phyloP scores from a whole-genome alignment of 345 rosid species.

The Salix brachista region DNA sequence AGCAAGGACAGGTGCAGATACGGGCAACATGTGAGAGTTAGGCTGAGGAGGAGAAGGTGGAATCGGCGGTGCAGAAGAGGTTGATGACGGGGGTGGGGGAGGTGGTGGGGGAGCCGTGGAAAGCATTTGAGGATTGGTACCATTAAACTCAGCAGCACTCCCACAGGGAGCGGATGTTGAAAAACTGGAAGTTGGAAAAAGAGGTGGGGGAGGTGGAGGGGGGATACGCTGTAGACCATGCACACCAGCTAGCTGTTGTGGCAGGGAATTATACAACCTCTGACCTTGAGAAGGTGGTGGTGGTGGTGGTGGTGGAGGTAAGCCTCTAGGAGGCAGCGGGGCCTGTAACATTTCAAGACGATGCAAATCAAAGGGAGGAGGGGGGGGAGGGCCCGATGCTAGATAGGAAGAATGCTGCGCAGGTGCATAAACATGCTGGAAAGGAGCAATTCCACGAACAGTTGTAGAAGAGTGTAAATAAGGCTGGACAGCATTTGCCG shows the following conservation, averaged over 20 bases:
- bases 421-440: constrained; percentile 25
- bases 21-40: not conserved
- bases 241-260: constrained; percentile 21
- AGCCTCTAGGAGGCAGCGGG: constrained; percentile 26
- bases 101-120: not conserved
- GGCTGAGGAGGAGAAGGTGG: not conserved
- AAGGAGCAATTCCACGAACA: constrained; percentile 19
- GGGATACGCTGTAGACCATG: constrained; percentile 29
- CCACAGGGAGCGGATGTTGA: constrained; percentile 20
- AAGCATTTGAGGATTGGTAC: constrained; percentile 16
- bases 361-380: constrained; percentile 22
- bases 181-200: constrained; percentile 26
- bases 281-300: constrained; percentile 36
- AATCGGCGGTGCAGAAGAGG: not conserved
- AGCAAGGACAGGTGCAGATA: not conserved
- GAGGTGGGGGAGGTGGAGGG: constrained; percentile 28
- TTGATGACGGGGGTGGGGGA: not conserved
- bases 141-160: constrained; percentile 11
- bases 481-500: constrained; percentile 32
- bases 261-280: constrained; percentile 24
- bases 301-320: constrained; percentile 38
- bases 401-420: constrained; percentile 28
- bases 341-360: constrained; percentile 8
- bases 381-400: constrained; percentile 24
- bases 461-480: constrained; percentile 18